A percentile compares a stretch with the other conserved stretches of the same genome.
phyloP scores from a whole-genome alignment of 176 grass and related monocot species.

The Oryza longistaminata region DNA sequence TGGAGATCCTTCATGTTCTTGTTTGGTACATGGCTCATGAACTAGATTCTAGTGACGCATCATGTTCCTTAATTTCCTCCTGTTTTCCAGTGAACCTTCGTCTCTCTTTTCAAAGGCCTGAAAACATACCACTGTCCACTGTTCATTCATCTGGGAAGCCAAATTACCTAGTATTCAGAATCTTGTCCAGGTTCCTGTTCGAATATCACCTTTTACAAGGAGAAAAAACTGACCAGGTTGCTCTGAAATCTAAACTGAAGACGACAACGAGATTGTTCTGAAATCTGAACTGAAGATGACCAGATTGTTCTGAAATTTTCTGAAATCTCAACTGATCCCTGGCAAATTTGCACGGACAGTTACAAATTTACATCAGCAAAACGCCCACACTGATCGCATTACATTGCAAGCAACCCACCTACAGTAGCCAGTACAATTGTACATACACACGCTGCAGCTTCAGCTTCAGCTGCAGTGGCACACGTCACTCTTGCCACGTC shows the following conservation, averaged over 20 bases:
- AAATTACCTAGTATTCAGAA: too few relatives aligned
- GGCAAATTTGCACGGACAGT: background rate
- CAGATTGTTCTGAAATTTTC: background rate
- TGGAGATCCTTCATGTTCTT: background rate
- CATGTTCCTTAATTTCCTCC: background rate
- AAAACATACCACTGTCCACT: background rate
- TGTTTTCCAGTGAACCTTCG: background rate
- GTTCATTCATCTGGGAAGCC: too few relatives aligned
- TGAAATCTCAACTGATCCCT: background rate
- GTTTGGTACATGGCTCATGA: background rate
- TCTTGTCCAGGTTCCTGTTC: too few relatives aligned
- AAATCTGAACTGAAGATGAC: background rate
- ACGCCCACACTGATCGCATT: slow-evolving; percentile 37
- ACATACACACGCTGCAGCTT: slow-evolving; percentile 20
- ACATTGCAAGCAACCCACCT: slow-evolving; percentile 33
- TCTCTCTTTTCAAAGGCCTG: background rate
- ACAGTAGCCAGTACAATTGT: slow-evolving; percentile 2
- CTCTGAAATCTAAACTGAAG: background rate
- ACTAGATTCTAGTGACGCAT: background rate
- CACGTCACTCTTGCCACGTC: slow-evolving; percentile 3
- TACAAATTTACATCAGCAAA: slow-evolving; percentile 35
- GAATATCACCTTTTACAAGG: too few relatives aligned
- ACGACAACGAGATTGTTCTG: background rate
- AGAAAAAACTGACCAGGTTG: background rate
- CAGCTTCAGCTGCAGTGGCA: slow-evolving; percentile 19